Evolutionary conservation across 805 yeast species (phyloP).

Genomic region (Hanseniaspora hatyaiensis): DNA sequence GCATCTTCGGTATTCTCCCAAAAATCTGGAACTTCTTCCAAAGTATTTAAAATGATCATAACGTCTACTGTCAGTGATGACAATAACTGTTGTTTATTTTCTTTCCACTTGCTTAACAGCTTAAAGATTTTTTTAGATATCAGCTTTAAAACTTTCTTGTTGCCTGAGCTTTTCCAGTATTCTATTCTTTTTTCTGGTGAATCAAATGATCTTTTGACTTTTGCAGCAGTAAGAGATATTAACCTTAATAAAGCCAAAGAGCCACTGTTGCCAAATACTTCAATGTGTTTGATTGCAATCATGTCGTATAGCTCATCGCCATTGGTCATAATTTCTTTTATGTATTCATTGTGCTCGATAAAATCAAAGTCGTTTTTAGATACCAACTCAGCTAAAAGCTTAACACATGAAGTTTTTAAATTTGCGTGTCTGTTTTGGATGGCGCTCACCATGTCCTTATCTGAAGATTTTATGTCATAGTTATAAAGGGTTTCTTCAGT

Average conservation of each 20-base stretch:
- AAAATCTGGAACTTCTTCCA: conserved; percentile 39
- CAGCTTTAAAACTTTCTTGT: conserved; percentile 28
- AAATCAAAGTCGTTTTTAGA: not conserved
- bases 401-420: not conserved
- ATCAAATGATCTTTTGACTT: not conserved
- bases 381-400: not conserved
- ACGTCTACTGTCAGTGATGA: conserved; percentile 38
- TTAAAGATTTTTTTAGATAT: conserved; percentile 28
- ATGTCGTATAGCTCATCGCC: not conserved
- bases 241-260: conserved; percentile 1
- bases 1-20: conserved; percentile 46
- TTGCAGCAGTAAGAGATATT: not conserved
- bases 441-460: not conserved
- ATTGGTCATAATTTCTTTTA: not conserved
- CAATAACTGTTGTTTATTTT: conserved; percentile 27
- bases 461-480: not conserved
- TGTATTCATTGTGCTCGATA: conserved; percentile 2
- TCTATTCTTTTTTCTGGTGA: not conserved
- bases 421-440: not conserved
- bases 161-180: conserved; percentile 17
- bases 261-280: conserved; percentile 1
- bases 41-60: conserved; percentile 35
- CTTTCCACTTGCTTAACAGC: conserved; percentile 16
- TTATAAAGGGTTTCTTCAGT: conserved; percentile 40
- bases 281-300: not conserved